A percentile compares a stretch with the other conserved stretches of the same genome.
Conservation (phyloP, 225 moss, liverwort and hornwort genomes). For the Pseudisothecium myosuroides region DNA sequence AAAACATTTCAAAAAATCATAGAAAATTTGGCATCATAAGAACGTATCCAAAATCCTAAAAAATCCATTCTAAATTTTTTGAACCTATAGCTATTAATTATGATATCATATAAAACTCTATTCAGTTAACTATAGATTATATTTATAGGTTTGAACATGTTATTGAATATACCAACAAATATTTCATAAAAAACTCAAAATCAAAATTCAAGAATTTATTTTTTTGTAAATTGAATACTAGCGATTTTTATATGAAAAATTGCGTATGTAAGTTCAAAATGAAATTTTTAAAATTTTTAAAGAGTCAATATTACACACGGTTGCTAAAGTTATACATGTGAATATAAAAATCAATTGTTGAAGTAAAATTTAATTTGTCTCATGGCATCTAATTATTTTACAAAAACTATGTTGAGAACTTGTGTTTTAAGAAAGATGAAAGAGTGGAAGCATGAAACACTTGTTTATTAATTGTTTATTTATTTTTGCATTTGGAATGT, state of each 20-base stretch:
- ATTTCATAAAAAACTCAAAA: neutral
- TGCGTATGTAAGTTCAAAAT: neutral
- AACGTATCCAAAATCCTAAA: no score
- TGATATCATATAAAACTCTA: neutral
- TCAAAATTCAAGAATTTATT: neutral
- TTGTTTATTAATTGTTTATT: neutral
- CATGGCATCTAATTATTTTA: neutral
- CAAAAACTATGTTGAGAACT: accelerated
- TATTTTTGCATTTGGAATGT: neutral
- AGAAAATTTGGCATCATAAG: no score
- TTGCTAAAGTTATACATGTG: neutral
- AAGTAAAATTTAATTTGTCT: neutral
- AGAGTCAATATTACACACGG: neutral
- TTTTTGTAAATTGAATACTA: neutral
- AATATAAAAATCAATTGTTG: neutral
- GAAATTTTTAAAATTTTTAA: no score
- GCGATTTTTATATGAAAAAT: neutral
- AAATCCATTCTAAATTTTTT: neutral
- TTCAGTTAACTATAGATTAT: neutral
- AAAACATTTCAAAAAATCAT: accelerated
- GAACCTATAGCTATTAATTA: accelerated
- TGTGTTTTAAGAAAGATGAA: neutral
- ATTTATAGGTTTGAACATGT: neutral
- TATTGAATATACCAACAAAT: neutral
- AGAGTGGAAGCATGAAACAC: neutral